Evolutionary conservation across 2,329 filamentous ascomycete species (phyloP).

Genomic region (Verticillium longisporum): DNA sequence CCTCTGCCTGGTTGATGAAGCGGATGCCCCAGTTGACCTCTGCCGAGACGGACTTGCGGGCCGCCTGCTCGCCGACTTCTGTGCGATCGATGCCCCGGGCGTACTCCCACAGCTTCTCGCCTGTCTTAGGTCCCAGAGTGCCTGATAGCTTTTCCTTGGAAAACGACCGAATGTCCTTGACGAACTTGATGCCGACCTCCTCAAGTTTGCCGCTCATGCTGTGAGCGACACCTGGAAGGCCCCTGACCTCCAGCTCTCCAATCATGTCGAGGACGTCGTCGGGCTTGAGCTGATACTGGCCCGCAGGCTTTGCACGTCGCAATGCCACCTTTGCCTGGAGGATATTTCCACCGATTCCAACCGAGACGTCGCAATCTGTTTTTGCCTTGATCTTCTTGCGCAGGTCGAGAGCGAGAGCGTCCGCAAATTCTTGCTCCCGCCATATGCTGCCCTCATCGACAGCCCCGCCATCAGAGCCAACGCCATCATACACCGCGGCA

Average conservation of each 20-base stretch:
- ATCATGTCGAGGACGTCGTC: constrained; percentile 74
- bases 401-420: constrained; percentile 61
- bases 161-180: constrained; percentile 74
- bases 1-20: constrained; percentile 86
- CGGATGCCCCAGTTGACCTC: constrained; percentile 98
- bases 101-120: constrained; percentile 85
- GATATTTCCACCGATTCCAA: constrained; percentile 89
- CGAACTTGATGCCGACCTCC: constrained; percentile 73
- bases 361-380: constrained; percentile 82
- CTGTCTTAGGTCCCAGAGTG: constrained; percentile 82
- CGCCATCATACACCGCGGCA: constrained; percentile 55
- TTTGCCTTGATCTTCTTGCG: constrained; percentile 63
- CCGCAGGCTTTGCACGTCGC: constrained; percentile 87
- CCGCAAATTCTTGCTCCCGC: constrained; percentile 72
- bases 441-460: constrained; percentile 63
- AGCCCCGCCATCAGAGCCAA: constrained; percentile 59
- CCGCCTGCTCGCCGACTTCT: constrained; percentile 78
- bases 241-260: constrained; percentile 68
- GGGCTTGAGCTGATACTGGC: constrained; percentile 81
- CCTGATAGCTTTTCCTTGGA: constrained; percentile 70
- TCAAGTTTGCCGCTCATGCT: constrained; percentile 85
- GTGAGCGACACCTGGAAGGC: constrained; percentile 86
- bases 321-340: constrained; percentile 86
- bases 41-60: constrained; percentile 90
- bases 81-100: constrained; percentile 77